Percentiles rank a stretch among this genome's conserved stretches.
Conservation (phyloP, 1,284 basidiomycete genomes). For the Gymnopus androsaceus region DNA sequence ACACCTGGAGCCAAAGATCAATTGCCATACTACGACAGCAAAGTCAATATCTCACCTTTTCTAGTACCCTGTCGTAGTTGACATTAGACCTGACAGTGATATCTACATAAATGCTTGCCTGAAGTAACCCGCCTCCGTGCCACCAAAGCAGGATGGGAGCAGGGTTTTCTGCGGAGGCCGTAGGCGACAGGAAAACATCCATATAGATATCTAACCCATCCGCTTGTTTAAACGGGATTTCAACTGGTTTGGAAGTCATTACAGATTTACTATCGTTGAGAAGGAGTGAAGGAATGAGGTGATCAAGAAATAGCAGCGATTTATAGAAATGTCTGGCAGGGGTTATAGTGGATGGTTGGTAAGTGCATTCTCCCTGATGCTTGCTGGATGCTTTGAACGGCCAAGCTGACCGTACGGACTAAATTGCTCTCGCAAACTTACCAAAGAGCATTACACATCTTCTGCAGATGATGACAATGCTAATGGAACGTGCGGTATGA, state of each 20-base stretch:
- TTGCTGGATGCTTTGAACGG: too few species aligned
- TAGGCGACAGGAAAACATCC: conserved; percentile 37
- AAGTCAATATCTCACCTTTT: conserved; percentile 27
- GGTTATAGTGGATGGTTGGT: too few species aligned
- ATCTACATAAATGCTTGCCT: conserved; percentile 18
- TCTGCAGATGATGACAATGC: too few species aligned
- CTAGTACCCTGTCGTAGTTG: conserved; percentile 32
- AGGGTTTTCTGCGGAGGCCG: conserved; percentile 28
- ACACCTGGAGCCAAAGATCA: conserved; percentile 24
- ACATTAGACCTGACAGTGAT: not conserved
- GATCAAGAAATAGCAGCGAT: too few species aligned
- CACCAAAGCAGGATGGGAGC: conserved; percentile 36
- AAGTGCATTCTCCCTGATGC: too few species aligned
- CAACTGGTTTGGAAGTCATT: conserved; percentile 30
- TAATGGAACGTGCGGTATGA: too few species aligned
- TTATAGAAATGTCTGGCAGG: too few species aligned
- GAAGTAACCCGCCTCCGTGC: conserved; percentile 37
- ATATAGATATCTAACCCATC: conserved; percentile 36
- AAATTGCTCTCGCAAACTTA: too few species aligned
- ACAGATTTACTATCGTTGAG: too few species aligned
- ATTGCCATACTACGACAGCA: not conserved
- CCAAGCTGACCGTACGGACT: too few species aligned
- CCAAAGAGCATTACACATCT: too few species aligned
- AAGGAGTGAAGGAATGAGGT: too few species aligned
- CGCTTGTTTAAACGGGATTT: conserved; percentile 32